phyloP scores from a whole-genome alignment of 2,329 filamentous ascomycete species.

The Aspergillus sojae region DNA sequence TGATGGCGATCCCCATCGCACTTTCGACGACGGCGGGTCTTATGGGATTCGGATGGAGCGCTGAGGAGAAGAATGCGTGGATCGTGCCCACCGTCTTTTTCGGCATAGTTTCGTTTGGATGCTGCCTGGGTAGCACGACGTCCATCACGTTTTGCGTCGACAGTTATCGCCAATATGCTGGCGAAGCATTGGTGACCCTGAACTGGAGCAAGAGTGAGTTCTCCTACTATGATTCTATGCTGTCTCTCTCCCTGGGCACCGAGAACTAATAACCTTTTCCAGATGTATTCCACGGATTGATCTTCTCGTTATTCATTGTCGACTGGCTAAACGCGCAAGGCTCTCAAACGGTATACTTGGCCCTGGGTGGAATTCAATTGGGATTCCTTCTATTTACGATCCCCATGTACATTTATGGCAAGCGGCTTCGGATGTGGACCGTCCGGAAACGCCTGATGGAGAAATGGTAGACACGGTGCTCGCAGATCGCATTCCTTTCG shows the following conservation, averaged over 20 bases:
- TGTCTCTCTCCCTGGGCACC: neutral
- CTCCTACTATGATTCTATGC: neutral
- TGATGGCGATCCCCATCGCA: conserved; percentile 82
- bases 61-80: conserved; percentile 72
- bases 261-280: conserved; percentile 9
- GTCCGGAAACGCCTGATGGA: conserved; percentile 85
- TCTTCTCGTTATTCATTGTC: conserved; percentile 87
- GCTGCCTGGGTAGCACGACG: conserved; percentile 85
- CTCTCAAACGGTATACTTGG: conserved; percentile 75
- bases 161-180: conserved; percentile 89
- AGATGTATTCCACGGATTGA: conserved; percentile 83
- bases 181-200: conserved; percentile 88
- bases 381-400: conserved; percentile 73
- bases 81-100: conserved; percentile 95
- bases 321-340: conserved; percentile 78
- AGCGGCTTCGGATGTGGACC: conserved; percentile 92
- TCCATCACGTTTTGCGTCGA: conserved; percentile 94
- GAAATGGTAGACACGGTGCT: conserved; percentile 45
- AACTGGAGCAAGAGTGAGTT: conserved; percentile 83
- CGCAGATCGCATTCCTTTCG: neutral
- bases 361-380: conserved; percentile 83
- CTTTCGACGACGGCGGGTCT: conserved; percentile 80
- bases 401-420: conserved; percentile 93
- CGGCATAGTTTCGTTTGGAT: conserved; percentile 88
- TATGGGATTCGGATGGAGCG: conserved; percentile 97